Evolutionary conservation across 345 rosid genomes (phyloP).

Genomic region (Citrus maxima): DNA sequence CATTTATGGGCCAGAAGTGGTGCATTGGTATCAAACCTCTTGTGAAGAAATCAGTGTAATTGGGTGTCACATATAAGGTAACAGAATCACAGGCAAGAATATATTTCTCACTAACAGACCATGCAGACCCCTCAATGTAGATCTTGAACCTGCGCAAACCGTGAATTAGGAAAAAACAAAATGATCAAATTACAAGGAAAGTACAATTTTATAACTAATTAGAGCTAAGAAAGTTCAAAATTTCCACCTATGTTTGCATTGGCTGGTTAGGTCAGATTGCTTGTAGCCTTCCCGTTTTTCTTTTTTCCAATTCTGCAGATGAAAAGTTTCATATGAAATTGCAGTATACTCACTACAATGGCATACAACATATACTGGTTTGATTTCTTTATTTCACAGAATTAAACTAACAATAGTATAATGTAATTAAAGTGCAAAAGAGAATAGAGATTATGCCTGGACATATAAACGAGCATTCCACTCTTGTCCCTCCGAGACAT

Average conservation of each 20-base stretch:
- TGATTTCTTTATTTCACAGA: too few relatives aligned
- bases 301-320: constrained; percentile 64
- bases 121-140: constrained; percentile 77
- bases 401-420: neutral
- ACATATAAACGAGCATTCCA: constrained; percentile 86
- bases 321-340: neutral
- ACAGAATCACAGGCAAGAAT: constrained; percentile 80
- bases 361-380: neutral
- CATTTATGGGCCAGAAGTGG: constrained; percentile 76
- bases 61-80: constrained; percentile 57
- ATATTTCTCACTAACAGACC: constrained; percentile 89
- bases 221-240: neutral
- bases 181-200: neutral
- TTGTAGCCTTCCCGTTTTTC: constrained; percentile 74
- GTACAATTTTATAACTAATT: neutral
- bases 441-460: constrained; percentile 40
- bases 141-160: constrained; percentile 59
- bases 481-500: constrained; percentile 59
- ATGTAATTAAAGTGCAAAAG: neutral
- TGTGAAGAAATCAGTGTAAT: constrained; percentile 66
- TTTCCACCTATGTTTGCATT: constrained; percentile 68
- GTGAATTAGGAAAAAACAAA: neutral
- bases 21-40: constrained; percentile 58
- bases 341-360: neutral
- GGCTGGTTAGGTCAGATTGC: constrained; percentile 68